Evolutionary conservation across 2,329 filamentous ascomycete genomes (phyloP).

Genomic region (Epichloe coenophiala): DNA sequence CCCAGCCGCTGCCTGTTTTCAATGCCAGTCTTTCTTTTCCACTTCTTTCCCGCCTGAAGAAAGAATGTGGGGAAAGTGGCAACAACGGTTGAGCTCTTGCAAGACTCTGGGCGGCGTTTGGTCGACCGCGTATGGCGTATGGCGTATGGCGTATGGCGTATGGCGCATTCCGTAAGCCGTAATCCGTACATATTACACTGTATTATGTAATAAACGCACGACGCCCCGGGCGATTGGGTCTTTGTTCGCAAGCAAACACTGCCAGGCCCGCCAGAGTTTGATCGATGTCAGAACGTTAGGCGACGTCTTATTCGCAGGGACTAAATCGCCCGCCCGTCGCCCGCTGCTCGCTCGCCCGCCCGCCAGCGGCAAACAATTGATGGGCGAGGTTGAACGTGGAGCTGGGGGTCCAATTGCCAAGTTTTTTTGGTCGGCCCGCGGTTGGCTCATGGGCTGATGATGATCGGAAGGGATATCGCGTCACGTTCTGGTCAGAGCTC

Average conservation of each 20-base stretch:
- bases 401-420: not conserved
- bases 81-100: not conserved
- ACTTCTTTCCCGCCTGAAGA: not conserved
- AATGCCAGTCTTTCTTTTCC: not conserved
- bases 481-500: not conserved
- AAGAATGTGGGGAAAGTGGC: not conserved
- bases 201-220: too few relatives aligned
- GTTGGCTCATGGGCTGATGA: not conserved
- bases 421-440: not conserved
- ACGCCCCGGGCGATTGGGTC: not conserved
- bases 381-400: not conserved
- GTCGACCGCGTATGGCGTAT: not conserved
- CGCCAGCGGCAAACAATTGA: not conserved
- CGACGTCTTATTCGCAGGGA: too few relatives aligned
- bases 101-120: not conserved
- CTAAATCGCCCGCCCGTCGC: not conserved
- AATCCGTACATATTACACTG: too few relatives aligned
- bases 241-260: not conserved
- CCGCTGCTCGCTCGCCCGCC: too few relatives aligned
- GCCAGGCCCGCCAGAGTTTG: too few relatives aligned
- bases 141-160: too few relatives aligned
- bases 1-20: conserved; percentile 1
- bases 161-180: too few relatives aligned
- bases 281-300: too few relatives aligned
- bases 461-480: not conserved